Evolutionary conservation across 495 filamentous ascomycete species (phyloP).

Genomic region (Penicillium herquei): DNA sequence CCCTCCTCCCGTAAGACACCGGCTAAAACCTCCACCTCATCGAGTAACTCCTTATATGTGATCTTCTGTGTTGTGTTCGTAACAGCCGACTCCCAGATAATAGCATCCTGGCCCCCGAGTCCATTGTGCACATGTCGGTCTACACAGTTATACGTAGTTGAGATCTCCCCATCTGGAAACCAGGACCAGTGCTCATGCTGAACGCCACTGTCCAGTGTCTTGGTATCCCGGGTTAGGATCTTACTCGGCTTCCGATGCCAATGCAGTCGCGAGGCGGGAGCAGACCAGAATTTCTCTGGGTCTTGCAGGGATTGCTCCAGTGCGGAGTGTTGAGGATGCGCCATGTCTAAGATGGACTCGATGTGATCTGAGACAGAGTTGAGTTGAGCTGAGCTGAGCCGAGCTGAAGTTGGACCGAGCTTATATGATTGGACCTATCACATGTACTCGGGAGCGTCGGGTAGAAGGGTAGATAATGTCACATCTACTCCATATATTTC

Average conservation of each 20-base stretch:
- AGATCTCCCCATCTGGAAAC: conserved; percentile 89
- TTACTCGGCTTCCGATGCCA: conserved; percentile 73
- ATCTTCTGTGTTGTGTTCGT: conserved; percentile 68
- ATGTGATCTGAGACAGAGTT: neutral
- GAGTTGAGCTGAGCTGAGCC: too few relatives aligned
- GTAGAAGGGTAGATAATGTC: neutral
- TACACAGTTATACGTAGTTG: conserved; percentile 85
- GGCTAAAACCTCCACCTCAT: conserved; percentile 82
- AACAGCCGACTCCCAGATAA: conserved; percentile 87
- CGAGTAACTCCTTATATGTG: conserved; percentile 71
- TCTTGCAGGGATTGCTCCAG: conserved; percentile 39
- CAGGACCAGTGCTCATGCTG: conserved; percentile 70
- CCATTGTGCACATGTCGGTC: conserved; percentile 82
- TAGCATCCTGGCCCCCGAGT: conserved; percentile 67
- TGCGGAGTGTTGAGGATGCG: conserved; percentile 40
- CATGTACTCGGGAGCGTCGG: neutral
- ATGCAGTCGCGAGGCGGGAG: conserved; percentile 69
- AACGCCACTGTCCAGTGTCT: conserved; percentile 47
- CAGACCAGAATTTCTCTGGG: conserved; percentile 74
- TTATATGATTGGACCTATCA: neutral
- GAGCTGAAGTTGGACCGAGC: neutral
- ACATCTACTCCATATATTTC: neutral
- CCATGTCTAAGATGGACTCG: conserved; percentile 6
- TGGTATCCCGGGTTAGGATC: conserved; percentile 41
- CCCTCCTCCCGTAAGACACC: conserved; percentile 82